Base-by-base conservation (phyloP, 192 early-diverging fungal species). In the Coemansia sp. region DNA sequence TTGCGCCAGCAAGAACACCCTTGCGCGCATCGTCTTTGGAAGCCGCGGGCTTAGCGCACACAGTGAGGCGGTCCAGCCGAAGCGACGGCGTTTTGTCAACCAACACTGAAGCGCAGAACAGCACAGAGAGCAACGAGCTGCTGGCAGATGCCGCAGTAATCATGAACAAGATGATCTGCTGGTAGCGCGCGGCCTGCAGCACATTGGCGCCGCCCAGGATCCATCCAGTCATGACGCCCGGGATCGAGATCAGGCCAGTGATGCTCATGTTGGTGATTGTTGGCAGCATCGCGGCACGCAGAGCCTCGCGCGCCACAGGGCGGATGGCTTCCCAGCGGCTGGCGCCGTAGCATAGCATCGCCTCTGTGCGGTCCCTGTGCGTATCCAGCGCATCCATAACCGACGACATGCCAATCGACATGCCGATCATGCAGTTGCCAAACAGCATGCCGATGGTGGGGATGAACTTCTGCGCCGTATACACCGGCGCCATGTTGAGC, bases 361-460 rank as follows among this genome's bases (percentile, higher is more conserved):
- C 77, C 64, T 92, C 89, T 8, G 89, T 67, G 45, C 76, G 69
- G 26, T 73, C 82, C n/a, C 71, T 55, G 6, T 81, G 78, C 24
- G 75, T 85, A 76, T 87, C 88, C 33, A 91, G 67, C 39, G 88
- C 85, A 41, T 81, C 85, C 63, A 92, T 82, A 20, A 87, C 87
- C 8, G 77, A 62, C 18, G 86, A 82, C 58, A 89, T 80, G 0
- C 88, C 92, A 52, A 93, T 77, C 14, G 91, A 87, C 44, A 89
- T 86, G 18, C 87, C 89, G 12, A 87, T 87, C 87, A 93, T 90
- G 45, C 85, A 79, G 68, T 92, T 94, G 35, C 92, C 93, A 16
- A 94, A 86, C 35, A 96, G 73, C 94, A 96, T 96, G 33, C 92
- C 94, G 8, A 96, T 78, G 0, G 90, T 93, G n/a, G 94, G 92